Conservation (phyloP, 495 filamentous ascomycete species). For the Penicillium desertorum region DNA sequence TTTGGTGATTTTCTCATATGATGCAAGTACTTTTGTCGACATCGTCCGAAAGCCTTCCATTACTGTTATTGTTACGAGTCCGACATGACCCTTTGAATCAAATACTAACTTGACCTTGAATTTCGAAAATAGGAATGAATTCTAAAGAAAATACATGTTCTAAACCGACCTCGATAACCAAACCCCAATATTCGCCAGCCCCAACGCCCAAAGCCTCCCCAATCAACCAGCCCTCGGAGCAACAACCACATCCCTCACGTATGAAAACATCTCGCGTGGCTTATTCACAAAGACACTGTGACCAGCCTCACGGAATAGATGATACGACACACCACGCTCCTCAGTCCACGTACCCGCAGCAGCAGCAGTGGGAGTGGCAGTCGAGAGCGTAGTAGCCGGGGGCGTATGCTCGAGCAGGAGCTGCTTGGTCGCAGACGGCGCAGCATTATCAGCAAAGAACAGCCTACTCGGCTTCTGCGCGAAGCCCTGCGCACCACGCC, state of each 20-base stretch:
- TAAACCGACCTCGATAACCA: background rate
- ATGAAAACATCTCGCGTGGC: conserved; percentile 41
- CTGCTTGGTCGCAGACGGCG: conserved; percentile 8
- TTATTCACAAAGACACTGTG: conserved; percentile 40
- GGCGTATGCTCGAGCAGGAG: background rate
- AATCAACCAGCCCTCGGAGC: conserved; percentile 10
- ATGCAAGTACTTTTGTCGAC: conserved; percentile 24
- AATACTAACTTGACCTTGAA: background rate
- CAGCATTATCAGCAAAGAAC: conserved; percentile 32
- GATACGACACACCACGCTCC: conserved; percentile 39
- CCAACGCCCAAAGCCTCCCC: too few species aligned
- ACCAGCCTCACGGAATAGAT: conserved; percentile 36
- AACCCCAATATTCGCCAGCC: background rate
- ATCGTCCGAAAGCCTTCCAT: conserved; percentile 21
- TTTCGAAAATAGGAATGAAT: background rate
- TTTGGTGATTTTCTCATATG: conserved; percentile 10
- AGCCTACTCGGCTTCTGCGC: conserved; percentile 13
- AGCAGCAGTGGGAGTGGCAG: conserved; percentile 3
- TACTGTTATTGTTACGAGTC: background rate
- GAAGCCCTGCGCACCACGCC: conserved; percentile 35
- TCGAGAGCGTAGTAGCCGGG: background rate
- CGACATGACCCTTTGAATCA: background rate
- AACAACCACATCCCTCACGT: conserved; percentile 40
- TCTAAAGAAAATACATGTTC: background rate
- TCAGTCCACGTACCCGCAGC: conserved; percentile 30